Evolutionary conservation across 495 filamentous ascomycete genomes (phyloP), one percentile per base, ranked within the genome.

Genomic region (Aspergillus bridgeri): DNA sequence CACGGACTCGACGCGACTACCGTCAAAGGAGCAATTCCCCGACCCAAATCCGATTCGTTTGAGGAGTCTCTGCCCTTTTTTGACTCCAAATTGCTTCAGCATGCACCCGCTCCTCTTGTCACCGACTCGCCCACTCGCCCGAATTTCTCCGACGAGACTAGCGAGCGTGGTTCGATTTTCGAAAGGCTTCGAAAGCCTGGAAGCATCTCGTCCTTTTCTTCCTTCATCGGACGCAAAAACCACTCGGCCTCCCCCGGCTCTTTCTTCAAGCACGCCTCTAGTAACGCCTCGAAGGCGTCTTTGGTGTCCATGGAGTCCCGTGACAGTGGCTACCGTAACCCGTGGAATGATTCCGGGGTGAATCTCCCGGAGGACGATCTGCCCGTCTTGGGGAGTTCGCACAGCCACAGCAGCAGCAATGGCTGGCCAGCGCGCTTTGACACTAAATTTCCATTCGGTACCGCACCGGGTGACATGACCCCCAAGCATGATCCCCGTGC

Each of bases 31-130:
- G 87, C 91, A 15, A 93, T 98, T 59, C 91, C 93, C 0, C 88
- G 93, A 47, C 95, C 94, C 51, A 97, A 98, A 78, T 97, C 94
- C 5, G 94, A 99, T 73, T 96, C 94, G 1, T 99, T 98, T 66
- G 94, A 98, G 65, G 95, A 98, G 59, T 92, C 91, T 43, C 81
- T 96, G 27, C 92, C 90, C 23, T 97, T 90, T 79, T 99, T 99
- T 71, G 88, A 96, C 70, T 94, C 92, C 0, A 97, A 97, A 75
- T 76, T 99, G 29, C 80, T 99, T 33, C 95, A 98, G 71, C 89
- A 92, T 65, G 90, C 90, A 9, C 91, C 91, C 25, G 84, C 85
- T 27, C 86, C 87, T 1, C 78, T 92, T 21, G 79, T 82, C 15
- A 92, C 90, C 3, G 92, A 96, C 64, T 94, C 92, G 25, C 91